Conservation (phyloP, 2,329 filamentous ascomycete species). For the Fusarium sp. region DNA sequence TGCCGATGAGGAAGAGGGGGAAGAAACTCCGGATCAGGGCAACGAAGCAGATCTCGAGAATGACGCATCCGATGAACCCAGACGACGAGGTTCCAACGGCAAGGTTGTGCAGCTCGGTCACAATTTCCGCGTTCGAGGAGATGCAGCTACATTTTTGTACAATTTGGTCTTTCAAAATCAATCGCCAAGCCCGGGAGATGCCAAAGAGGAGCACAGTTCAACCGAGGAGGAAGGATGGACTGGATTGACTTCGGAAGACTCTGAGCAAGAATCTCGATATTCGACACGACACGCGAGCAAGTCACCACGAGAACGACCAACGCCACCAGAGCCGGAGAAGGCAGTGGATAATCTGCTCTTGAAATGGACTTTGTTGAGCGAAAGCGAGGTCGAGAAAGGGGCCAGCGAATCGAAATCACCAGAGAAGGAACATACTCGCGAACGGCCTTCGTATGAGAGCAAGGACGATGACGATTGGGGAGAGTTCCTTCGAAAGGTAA, state of each 20-base stretch:
- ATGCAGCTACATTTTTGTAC: conserved; percentile 31
- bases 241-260: neutral
- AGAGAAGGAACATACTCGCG: neutral
- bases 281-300: neutral
- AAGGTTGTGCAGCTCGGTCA: conserved; percentile 12
- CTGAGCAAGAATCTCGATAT: neutral
- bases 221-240: neutral
- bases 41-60: neutral
- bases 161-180: conserved; percentile 21
- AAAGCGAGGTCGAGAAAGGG: conserved; percentile 12
- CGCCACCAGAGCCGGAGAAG: neutral
- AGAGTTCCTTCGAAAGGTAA: neutral
- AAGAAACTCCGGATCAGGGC: neutral
- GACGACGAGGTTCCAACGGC: neutral
- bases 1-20: neutral
- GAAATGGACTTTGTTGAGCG: conserved; percentile 22
- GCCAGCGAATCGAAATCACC: neutral
- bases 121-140: conserved; percentile 20
- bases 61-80: neutral
- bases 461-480: neutral
- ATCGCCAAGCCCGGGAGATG: accelerated
- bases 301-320: neutral
- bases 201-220: too few relatives aligned
- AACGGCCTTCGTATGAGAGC: neutral
- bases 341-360: conserved; percentile 19